Base-by-base conservation (phyloP, 208 protist species). In the Sergeia podlipaevii region DNA sequence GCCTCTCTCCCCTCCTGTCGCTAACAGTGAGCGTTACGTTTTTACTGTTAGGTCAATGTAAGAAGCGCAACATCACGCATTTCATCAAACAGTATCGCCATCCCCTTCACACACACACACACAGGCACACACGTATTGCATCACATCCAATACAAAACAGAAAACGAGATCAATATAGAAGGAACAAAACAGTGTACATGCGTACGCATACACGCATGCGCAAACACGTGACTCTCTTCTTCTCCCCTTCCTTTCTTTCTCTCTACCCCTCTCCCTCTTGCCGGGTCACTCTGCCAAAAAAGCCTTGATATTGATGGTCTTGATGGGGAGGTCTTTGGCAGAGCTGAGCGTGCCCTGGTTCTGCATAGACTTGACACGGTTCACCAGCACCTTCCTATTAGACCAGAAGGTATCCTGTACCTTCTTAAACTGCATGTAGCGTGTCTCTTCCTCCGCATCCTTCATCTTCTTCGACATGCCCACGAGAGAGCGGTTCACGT, bases 331-430 rank as follows among this genome's bases (percentile, higher is more conserved):
- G 53, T 94, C 87, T 51, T 80, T 80, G 3, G 83, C 64, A 13
- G 77, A 88, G 1, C 52, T 52, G 42, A 80, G 70, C 39, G 87
- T 89, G 13, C 85, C 85, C 61, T 91, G 83, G 43, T 91, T 89
- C 48, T 85, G 67, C 89, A 96, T 96, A 17, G 89, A 80, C 76
- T 96, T 96, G 29, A 93, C 78, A 27, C 89, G 84, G 51, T 92
- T 96, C 32, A 96, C 80, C 10, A 96, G 64, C 46, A 96, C 84
- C 56, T 93, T 96, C 7, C 89, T 67, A 29, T 90, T 85, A 17
- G 85, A 90, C 89, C 89, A 96, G 66, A 93, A 96, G 15, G 81
- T 89, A 53, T 96, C 89, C 65, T 93, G 84, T 29, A 78, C 63
- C 58, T 79, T 86, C 56, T 89, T 82, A 62, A 89, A 93, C 11